These are phyloP conservation scores for Jackrogersella multiformis DNA, from an alignment of 495 filamentous ascomycete genomes.

Conservation along the genomic window DNA sequence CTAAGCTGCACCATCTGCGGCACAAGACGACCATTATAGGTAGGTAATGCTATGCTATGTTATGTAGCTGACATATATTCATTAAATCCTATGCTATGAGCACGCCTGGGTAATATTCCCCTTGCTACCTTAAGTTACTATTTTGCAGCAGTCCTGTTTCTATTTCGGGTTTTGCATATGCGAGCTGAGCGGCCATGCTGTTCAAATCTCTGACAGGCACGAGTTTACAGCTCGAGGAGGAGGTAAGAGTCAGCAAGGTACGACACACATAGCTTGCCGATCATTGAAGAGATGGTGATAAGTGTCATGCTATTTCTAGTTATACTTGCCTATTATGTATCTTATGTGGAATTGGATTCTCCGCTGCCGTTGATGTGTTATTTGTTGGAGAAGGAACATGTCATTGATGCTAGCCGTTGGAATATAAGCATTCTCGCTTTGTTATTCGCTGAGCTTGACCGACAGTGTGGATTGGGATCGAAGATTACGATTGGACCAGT, in stretches of 20 bases:
- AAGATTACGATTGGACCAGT: slow-evolving; percentile 26
- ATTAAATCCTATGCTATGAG: slow-evolving; percentile 13
- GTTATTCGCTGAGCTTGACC: slow-evolving; percentile 30
- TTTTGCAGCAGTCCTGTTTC: slow-evolving; percentile 34
- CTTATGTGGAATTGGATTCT: slow-evolving; percentile 5
- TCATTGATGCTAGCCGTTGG: slow-evolving; percentile 21
- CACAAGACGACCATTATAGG: slow-evolving; percentile 13
- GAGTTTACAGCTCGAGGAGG: slow-evolving; percentile 29
- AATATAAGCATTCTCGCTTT: slow-evolving; percentile 14
- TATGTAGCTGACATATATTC: not conserved
- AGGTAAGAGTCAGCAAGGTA: slow-evolving; percentile 24
- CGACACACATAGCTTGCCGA: slow-evolving; percentile 25
- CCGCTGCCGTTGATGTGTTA: not conserved
- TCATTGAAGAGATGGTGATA: slow-evolving; percentile 17
- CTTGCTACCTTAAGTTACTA: slow-evolving; percentile 18
- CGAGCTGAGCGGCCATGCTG: slow-evolving; percentile 23
- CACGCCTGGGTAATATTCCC: slow-evolving; percentile 15
- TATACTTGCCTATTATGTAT: slow-evolving; percentile 3
- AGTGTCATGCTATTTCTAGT: slow-evolving; percentile 14
- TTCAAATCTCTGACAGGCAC: slow-evolving; percentile 12
- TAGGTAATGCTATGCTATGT: too few relatives aligned
- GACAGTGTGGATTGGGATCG: slow-evolving; percentile 10
- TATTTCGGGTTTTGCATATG: slow-evolving; percentile 34
- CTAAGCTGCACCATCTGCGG: slow-evolving; percentile 30
- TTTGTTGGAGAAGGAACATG: slow-evolving; percentile 28